Conservation (phyloP, 768 basidiomycete genomes). For the Dictyophora rubrovolvata region DNA sequence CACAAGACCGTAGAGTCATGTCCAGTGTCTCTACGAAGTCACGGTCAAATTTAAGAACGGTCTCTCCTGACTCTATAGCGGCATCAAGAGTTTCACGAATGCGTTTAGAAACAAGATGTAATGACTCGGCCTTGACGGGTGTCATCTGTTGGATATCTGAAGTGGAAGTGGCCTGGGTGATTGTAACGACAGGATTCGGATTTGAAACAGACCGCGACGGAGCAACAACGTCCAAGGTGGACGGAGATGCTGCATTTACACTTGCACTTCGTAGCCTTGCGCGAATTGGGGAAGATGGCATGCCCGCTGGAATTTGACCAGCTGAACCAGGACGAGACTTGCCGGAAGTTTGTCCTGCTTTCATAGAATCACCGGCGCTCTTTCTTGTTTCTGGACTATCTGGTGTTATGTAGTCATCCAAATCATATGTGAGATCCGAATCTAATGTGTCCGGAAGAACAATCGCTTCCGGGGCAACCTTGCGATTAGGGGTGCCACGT, state of each 20-base stretch:
- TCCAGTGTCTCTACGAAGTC: conserved; percentile 63
- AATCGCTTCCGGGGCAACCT: conserved; percentile 4
- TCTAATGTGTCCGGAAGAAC: conserved; percentile 6
- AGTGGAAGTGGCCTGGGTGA: not conserved
- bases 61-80: conserved; percentile 47
- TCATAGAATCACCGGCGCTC: too few species aligned
- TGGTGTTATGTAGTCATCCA: not conserved
- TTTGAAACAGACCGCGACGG: not conserved
- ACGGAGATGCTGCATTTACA: not conserved
- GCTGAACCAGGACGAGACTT: conserved; percentile 1
- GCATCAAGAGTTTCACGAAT: conserved; percentile 47
- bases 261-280: not conserved
- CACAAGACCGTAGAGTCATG: conserved; percentile 51
- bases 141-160: not conserved
- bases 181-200: not conserved
- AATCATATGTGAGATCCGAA: not conserved
- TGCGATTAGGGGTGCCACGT: not conserved
- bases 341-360: too few species aligned
- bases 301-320: not conserved
- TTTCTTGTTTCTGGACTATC: too few species aligned
- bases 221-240: not conserved
- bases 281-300: not conserved
- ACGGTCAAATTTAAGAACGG: conserved; percentile 63
- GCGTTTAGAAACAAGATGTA: conserved; percentile 37
- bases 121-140: conserved; percentile 23